A percentile compares a stretch with the other conserved stretches of the same genome.
These are phyloP conservation scores for Protomyces gravidus DNA, from an alignment of 1,139 yeast species.

Conservation along the genomic window DNA sequence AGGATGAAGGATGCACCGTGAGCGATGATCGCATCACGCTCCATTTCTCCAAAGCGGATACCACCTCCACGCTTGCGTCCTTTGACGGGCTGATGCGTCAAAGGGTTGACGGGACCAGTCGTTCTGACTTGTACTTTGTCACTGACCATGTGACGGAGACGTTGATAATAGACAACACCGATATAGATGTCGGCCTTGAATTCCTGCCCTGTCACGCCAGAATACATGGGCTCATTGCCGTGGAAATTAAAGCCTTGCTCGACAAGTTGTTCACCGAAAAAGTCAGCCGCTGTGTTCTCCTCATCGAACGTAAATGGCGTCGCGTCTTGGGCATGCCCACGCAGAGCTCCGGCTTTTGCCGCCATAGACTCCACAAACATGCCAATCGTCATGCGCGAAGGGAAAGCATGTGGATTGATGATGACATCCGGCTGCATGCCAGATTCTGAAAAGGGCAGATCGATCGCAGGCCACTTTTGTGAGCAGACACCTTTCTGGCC, in stretches of 20 bases:
- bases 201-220: slow-evolving; percentile 98
- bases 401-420: slow-evolving; percentile 98
- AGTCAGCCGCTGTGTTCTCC: slow-evolving; percentile 92
- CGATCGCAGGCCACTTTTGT: slow-evolving; percentile 94
- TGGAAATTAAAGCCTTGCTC: slow-evolving; percentile 93
- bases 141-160: slow-evolving; percentile 98
- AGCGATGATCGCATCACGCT: slow-evolving; percentile 97
- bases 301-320: slow-evolving; percentile 78
- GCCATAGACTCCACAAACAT: slow-evolving; percentile 98
- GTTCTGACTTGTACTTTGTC: slow-evolving; percentile 99
- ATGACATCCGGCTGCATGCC: slow-evolving; percentile 98
- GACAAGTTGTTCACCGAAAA: slow-evolving; percentile 85
- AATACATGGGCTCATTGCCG: slow-evolving; percentile 98
- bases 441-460: slow-evolving; percentile 93
- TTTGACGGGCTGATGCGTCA: slow-evolving; percentile 99
- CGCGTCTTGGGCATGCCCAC: slow-evolving; percentile 94
- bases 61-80: slow-evolving; percentile 99
- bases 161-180: slow-evolving; percentile 95
- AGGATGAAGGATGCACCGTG: slow-evolving; percentile 96
- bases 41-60: slow-evolving; percentile 99
- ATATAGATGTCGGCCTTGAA: slow-evolving; percentile 90
- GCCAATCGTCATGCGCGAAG: slow-evolving; percentile 99
- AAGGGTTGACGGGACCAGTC: slow-evolving; percentile 94
- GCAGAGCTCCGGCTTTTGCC: slow-evolving; percentile 97
- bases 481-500: slow-evolving; percentile 99